phyloP scores from a whole-genome alignment of 164 flowering plant genomes.

The Stephania japonica region DNA sequence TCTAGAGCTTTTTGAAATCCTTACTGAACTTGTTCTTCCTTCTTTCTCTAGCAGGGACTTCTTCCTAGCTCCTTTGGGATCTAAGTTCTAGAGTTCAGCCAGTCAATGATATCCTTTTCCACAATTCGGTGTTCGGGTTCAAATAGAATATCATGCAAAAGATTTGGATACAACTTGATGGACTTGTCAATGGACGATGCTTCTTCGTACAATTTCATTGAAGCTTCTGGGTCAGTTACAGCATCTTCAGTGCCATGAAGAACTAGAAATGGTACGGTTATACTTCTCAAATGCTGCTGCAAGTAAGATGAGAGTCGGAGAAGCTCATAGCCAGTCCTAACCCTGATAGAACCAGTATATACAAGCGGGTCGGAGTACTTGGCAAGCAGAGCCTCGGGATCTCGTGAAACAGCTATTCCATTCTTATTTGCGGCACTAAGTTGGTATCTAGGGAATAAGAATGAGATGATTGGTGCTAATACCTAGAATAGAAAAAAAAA shows the following conservation, averaged over 20 bases:
- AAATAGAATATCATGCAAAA: constrained; percentile 20
- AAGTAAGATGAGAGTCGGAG: constrained; percentile 15
- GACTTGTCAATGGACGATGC: constrained; percentile 18
- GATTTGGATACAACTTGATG: constrained; percentile 16
- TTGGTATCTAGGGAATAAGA: constrained; percentile 18
- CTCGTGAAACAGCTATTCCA: constrained; percentile 17
- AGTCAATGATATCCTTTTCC: constrained; percentile 24
- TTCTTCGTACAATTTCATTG: constrained; percentile 10
- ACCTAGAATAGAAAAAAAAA: constrained; percentile 1
- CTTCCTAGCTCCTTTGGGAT: neutral
- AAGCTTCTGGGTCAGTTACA: constrained; percentile 16
- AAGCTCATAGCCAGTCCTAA: constrained; percentile 19
- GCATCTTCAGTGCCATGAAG: constrained; percentile 21
- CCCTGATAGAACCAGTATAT: constrained; percentile 17
- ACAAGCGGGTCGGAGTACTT: constrained; percentile 21
- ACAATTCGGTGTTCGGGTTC: constrained; percentile 18
- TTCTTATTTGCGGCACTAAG: constrained; percentile 21
- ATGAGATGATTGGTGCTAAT: constrained; percentile 17
- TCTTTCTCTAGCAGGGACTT: neutral
- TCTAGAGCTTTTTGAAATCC: neutral
- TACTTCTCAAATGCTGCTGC: constrained; percentile 15
- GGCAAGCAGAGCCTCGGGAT: constrained; percentile 18
- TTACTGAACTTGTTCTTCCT: neutral
- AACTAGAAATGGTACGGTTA: constrained; percentile 16
- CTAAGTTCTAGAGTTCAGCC: constrained; percentile 15